A percentile compares a stretch with the other conserved stretches of the same genome.
phyloP scores from a whole-genome alignment of 306 rosid genomes.

The Pyrus betulifolia region DNA sequence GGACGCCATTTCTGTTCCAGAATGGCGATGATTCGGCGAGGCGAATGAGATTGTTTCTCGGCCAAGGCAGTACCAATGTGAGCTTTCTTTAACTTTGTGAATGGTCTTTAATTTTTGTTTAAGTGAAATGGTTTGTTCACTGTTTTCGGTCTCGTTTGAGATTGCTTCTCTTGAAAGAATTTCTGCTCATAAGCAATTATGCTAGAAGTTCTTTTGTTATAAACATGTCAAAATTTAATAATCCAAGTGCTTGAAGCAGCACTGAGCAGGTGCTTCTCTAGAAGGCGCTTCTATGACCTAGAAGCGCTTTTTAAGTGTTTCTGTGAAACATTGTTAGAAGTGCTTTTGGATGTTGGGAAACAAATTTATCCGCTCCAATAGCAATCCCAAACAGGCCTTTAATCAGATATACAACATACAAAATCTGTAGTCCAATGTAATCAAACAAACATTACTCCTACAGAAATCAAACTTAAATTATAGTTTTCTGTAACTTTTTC shows the following conservation, averaged over 20 bases:
- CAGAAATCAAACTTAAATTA: background rate
- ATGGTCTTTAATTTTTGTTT: background rate
- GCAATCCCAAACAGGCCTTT: background rate
- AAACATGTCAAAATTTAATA: too few relatives aligned
- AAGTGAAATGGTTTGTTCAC: background rate
- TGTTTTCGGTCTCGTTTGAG: too few relatives aligned
- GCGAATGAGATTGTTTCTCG: constrained; percentile 49
- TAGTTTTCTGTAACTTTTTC: background rate
- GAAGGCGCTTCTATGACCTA: too few relatives aligned
- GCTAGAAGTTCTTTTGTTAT: too few relatives aligned
- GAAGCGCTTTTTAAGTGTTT: too few relatives aligned
- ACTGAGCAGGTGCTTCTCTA: too few relatives aligned
- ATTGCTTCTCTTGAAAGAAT: too few relatives aligned
- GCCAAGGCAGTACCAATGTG: constrained; percentile 33
- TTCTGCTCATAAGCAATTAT: too few relatives aligned
- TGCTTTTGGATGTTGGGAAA: too few relatives aligned
- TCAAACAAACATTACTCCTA: background rate
- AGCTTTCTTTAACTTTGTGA: constrained; percentile 13
- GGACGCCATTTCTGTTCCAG: constrained; percentile 56
- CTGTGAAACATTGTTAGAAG: too few relatives aligned
- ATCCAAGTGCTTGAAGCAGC: too few relatives aligned
- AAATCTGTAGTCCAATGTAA: background rate
- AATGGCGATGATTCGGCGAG: constrained; percentile 32
- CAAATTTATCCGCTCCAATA: too few relatives aligned
- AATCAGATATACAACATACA: background rate